Evolutionary conservation across 768 basidiomycete species (phyloP), one percentile per base, ranked within the genome.

Genomic region (Suillus lakei): DNA sequence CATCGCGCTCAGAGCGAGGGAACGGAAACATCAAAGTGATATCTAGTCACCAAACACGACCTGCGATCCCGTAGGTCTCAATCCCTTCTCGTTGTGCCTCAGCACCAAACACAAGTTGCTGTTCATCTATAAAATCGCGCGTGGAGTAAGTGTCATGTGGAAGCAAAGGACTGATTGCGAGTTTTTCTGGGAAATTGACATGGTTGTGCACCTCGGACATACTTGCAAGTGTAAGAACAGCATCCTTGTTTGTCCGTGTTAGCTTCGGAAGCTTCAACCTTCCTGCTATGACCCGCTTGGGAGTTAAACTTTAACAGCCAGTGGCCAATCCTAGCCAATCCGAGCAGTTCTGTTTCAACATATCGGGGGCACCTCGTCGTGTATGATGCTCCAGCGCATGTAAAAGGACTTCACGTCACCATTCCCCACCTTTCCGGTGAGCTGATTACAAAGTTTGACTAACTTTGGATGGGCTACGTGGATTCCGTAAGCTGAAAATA

Each of bases 31-130:
- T 53, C 60, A 65, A 55, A 61, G 60, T 6, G 26, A 59, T 21
- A 18, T 59, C 61, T 68, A 72, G 74, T 81, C 81, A 92, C 94
- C 93, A 95, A 55, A 96, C 88, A 76, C 91, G 83, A 38, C 93
- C 92, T 9, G 93, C 94, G 63, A 96, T 95, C 5, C 93, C 93
- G 73, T 91, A 94, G 69, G 79, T 80, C 18, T 81, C 76, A 62
- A 95, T 95, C 6, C 90, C 86, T 18, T 81, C 74, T 64, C 79
- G 78, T 74, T 91, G 91, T 53, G 77, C 78, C 55, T 68, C 69
- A 26, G 67, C 65, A 32, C 77, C 73, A 41, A 84, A 81, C 3
- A 28, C 56, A 59, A 23, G 9, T 39, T 59, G n/a, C 12, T 39
- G 23, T 26, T 38, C 26, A 39, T 39, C 8, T 16, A 18, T 1